Conservation (phyloP, 192 early-diverging fungal genomes). For the Coemansia sp. region DNA sequence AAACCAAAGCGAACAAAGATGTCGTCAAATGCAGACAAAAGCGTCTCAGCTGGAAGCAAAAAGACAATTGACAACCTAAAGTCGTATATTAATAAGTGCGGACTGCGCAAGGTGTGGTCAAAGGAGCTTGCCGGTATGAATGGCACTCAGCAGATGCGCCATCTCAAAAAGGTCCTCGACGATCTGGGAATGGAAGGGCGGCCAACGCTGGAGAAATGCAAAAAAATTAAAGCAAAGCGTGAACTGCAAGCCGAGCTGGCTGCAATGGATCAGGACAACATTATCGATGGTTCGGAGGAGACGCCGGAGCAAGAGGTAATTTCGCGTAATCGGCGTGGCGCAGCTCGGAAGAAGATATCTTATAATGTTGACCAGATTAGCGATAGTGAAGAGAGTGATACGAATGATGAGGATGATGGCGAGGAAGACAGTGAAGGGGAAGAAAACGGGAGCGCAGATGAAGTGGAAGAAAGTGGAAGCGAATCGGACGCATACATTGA, state of each 20-base stretch:
- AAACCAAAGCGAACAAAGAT: constrained; percentile 21
- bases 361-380: constrained; percentile 30
- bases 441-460: constrained; percentile 14
- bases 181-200: constrained; percentile 59
- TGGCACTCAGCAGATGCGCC: constrained; percentile 46
- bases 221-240: constrained; percentile 56
- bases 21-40: not conserved
- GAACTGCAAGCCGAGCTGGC: constrained; percentile 59
- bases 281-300: constrained; percentile 14
- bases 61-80: constrained; percentile 43
- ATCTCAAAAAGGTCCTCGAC: constrained; percentile 45
- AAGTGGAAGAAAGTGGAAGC: constrained; percentile 20
- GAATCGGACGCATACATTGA: constrained; percentile 23
- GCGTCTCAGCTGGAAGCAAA: constrained; percentile 15
- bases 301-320: not conserved
- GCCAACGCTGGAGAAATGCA: constrained; percentile 61
- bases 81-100: constrained; percentile 50
- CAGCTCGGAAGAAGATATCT: constrained; percentile 17
- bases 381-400: constrained; percentile 29
- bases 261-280: constrained; percentile 39
- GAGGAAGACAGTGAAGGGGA: constrained; percentile 12
- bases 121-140: constrained; percentile 54
- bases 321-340: constrained; percentile 28
- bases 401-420: constrained; percentile 4
- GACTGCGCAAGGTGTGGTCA: constrained; percentile 52